phyloP scores from a whole-genome alignment of 164 flowering plant genomes.

The Liriodendron chinense region DNA sequence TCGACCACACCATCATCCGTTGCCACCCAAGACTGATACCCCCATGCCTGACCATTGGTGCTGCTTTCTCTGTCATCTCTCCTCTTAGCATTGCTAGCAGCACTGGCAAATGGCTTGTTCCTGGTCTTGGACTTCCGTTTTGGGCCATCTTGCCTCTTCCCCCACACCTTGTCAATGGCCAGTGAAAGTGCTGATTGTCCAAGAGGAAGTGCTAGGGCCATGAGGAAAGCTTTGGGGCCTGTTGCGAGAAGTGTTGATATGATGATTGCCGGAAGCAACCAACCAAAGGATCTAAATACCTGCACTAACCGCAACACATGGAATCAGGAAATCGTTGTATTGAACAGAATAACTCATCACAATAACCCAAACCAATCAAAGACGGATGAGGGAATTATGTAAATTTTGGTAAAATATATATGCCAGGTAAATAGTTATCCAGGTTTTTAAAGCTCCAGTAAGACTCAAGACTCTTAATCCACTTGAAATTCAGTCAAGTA shows the following conservation, averaged over 20 bases:
- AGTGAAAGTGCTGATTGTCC: slow-evolving; percentile 57
- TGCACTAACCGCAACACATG: slow-evolving; percentile 30
- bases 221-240: slow-evolving; percentile 77
- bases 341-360: neutral
- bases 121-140: slow-evolving; percentile 32
- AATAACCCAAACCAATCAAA: too few relatives aligned
- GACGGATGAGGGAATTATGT: too few relatives aligned
- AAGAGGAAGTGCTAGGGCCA: slow-evolving; percentile 62
- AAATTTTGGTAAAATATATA: too few relatives aligned
- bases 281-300: slow-evolving; percentile 74
- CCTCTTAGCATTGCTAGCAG: slow-evolving; percentile 10
- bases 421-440: too few relatives aligned
- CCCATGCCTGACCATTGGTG: slow-evolving; percentile 22
- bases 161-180: slow-evolving; percentile 54
- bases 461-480: too few relatives aligned
- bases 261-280: slow-evolving; percentile 64
- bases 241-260: slow-evolving; percentile 46
- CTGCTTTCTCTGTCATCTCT: slow-evolving; percentile 19
- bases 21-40: slow-evolving; percentile 48
- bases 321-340: neutral
- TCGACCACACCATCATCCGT: slow-evolving; percentile 29
- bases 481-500: too few relatives aligned
- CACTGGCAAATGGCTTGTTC: slow-evolving; percentile 29
- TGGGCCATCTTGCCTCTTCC: slow-evolving; percentile 22
- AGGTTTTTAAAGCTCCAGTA: too few relatives aligned